Evolutionary conservation across 176 grass and related monocot genomes (phyloP).

Genomic region (Luzula sylvatica): DNA sequence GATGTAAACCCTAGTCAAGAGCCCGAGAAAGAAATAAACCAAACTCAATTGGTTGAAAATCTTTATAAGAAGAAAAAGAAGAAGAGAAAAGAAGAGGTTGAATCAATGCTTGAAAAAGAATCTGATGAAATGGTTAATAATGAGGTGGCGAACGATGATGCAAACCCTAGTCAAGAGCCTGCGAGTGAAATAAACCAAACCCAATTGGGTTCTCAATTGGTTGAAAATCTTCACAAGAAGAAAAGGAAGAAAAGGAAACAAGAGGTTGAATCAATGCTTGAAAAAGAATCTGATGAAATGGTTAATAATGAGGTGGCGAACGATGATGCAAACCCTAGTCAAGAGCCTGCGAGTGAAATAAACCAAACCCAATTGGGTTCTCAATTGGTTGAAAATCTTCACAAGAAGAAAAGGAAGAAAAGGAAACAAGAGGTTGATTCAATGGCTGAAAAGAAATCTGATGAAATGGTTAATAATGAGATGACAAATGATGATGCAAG

Average conservation of each 20-base stretch:
- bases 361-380: no score
- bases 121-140: no score
- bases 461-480: conserved; percentile 28
- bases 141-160: no score
- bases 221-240: conserved; percentile 31
- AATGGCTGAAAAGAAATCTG: conserved; percentile 13
- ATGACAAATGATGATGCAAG: no score
- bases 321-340: no score
- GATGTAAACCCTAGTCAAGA: no score
- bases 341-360: conserved; percentile 7
- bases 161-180: conserved; percentile 7
- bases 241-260: conserved; percentile 45
- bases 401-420: conserved; percentile 51
- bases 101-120: conserved; percentile 10
- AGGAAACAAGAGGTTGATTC: conserved; percentile 21
- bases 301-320: no score
- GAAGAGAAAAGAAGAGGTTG: conserved; percentile 21
- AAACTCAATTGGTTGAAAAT: conserved; percentile 21
- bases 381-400: conserved; percentile 19
- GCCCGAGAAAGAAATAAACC: conserved; percentile 23
- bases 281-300: no score
- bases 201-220: no score
- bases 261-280: conserved; percentile 3
- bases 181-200: conserved; percentile 25
- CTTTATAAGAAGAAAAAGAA: conserved; percentile 44